Base-by-base conservation (phyloP, 2,329 filamentous ascomycete species). In the Botryotinia narcissicola region DNA sequence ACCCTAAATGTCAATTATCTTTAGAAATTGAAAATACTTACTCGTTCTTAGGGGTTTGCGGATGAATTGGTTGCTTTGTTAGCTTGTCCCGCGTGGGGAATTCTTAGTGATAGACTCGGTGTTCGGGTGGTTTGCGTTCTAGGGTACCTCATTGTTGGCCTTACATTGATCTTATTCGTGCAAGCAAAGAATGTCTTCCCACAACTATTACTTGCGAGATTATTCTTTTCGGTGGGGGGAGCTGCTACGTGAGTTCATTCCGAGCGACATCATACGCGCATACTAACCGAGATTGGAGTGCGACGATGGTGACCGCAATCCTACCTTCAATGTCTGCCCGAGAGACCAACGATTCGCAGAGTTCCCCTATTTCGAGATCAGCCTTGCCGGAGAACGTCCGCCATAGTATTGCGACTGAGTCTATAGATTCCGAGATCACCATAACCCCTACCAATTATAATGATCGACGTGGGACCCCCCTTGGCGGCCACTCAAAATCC, bases 291-390 rank as follows among this genome's bases (percentile, higher is more conserved):
- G 37, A 69, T 68, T 74, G 18, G 72, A 90, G 88, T 8, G 88
- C 94, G 22, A 98, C 96, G 1, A 99, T 99, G 96, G 96, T 99
- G 32, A 98, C 96, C 14, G 96, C 96, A 5, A 94, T 97, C 63
- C 86, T 99, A 37, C 96, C 96, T 1, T 91, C 88, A 18, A 83
- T 92, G 77, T 90, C 89, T 8, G 87, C 87, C 75, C 77, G 73
- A 73, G 75, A 77, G 69, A 71, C 46, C 70, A 66, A 74, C 76
- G 71, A 75, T 79, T 73, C 68, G 70, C 54, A 74, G 75, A 80
- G 78, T 75, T 64, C 59, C 32, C 22, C 66, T 66, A 61, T 68
- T 37, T 66, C 72, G 64, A 46, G 73, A 71, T 40, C 71, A 71
- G 42, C 72, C 64, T 74, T 64, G 59, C 44, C 80, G 77, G 60